A percentile compares a stretch with the other conserved stretches of the same genome.
phyloP scores from a whole-genome alignment of 2,329 filamentous ascomycete species.

The Fusarium camptoceras region DNA sequence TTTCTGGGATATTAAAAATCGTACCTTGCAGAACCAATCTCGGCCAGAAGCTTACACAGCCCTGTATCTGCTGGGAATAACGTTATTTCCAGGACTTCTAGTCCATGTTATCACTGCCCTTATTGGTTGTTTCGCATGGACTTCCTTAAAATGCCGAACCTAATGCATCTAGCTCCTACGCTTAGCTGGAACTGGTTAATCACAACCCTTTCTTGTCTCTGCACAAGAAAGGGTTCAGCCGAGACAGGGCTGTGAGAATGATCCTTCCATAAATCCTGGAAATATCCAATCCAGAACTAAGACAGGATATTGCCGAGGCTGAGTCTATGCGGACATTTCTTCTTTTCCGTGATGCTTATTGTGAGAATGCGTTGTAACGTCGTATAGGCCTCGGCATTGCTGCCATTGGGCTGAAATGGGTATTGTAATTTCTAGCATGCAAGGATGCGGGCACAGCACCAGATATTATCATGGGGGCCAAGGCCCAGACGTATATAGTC shows the following conservation, averaged over 20 bases:
- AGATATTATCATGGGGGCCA: neutral
- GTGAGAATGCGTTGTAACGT: neutral
- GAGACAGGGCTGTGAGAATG: neutral
- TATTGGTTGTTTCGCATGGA: no score
- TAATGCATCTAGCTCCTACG: neutral
- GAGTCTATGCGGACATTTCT: neutral
- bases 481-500: neutral
- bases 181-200: neutral
- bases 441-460: neutral
- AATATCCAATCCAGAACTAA: neutral
- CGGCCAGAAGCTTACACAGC: no score
- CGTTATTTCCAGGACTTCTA: no score
- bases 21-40: neutral
- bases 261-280: neutral
- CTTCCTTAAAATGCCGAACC: no score
- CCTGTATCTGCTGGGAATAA: no score
- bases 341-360: neutral
- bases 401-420: neutral
- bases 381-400: no score
- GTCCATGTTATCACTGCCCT: no score
- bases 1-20: neutral
- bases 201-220: no score
- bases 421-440: accelerated
- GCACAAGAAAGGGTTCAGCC: no score
- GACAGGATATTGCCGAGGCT: neutral